Conservation (phyloP, 768 basidiomycete genomes). For the Trametes sanguinea region DNA sequence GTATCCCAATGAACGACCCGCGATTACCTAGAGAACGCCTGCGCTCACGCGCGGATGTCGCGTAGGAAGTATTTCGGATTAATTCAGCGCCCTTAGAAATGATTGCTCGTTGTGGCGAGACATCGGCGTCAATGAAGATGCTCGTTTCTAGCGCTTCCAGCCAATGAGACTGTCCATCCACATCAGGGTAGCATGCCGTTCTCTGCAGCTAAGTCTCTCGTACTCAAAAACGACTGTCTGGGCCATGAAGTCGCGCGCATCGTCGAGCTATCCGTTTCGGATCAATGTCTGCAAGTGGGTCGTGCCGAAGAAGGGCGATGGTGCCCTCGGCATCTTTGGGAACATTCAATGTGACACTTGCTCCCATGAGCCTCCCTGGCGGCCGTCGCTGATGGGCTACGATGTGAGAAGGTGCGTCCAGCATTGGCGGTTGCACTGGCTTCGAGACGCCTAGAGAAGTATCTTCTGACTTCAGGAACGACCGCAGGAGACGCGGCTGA, state of each 20-base stretch:
- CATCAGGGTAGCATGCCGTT: neutral
- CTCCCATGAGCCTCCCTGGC: slow-evolving; percentile 14
- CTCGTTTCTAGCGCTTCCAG: no score
- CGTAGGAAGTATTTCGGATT: no score
- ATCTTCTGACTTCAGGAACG: slow-evolving; percentile 1
- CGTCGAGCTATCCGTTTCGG: neutral
- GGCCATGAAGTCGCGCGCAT: neutral
- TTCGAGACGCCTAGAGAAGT: slow-evolving; percentile 12
- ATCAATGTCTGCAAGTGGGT: slow-evolving; percentile 2
- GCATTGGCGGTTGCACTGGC: slow-evolving; percentile 6
- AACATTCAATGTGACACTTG: neutral
- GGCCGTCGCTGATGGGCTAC: slow-evolving; percentile 10
- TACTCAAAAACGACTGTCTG: neutral
- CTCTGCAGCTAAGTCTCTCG: no score
- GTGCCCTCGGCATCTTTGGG: slow-evolving; percentile 16
- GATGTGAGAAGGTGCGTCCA: slow-evolving; percentile 16
- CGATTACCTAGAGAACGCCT: no score
- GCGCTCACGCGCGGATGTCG: no score
- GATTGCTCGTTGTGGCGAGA: no score
- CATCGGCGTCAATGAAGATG: no score
- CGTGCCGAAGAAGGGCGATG: slow-evolving; percentile 10
- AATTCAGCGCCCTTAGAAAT: no score
- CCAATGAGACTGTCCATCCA: no score
- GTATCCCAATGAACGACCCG: no score
- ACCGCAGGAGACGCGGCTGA: neutral